phyloP scores from a whole-genome alignment of 1,139 yeast species.

The Blastobotrys aristatus region DNA sequence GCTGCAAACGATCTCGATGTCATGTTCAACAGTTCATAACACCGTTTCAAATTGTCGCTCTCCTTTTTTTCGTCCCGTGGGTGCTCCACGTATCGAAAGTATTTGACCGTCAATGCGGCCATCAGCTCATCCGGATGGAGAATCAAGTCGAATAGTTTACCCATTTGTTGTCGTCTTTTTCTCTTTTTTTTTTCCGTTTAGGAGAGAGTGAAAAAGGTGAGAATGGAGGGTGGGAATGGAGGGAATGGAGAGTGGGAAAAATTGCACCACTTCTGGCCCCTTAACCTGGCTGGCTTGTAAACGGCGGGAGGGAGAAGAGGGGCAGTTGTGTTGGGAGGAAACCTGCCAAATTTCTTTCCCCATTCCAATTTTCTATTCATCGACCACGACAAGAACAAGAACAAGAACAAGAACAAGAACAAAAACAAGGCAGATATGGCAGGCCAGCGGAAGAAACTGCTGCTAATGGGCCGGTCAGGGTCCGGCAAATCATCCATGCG shows the following conservation, averaged over 20 bases:
- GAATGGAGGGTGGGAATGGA: background rate
- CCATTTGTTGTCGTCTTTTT: slow-evolving; percentile 43
- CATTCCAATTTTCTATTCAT: too few species aligned
- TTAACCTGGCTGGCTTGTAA: background rate
- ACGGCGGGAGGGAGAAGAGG: background rate
- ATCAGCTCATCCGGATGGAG: slow-evolving; percentile 68
- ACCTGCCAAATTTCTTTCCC: too few species aligned
- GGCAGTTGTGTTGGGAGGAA: too few species aligned
- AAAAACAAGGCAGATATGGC: background rate
- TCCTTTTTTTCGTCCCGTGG: slow-evolving; percentile 46
- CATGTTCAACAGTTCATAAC: slow-evolving; percentile 59
- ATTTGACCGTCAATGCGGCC: slow-evolving; percentile 57
- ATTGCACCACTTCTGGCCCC: background rate
- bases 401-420: background rate
- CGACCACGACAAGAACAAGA: background rate
- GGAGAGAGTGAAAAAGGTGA: background rate
- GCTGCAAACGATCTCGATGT: slow-evolving; percentile 93
- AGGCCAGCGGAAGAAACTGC: slow-evolving; percentile 41
- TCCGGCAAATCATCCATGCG: slow-evolving; percentile 98
- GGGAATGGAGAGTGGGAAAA: background rate
- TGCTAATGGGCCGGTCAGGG: slow-evolving; percentile 84
- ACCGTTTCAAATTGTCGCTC: slow-evolving; percentile 49
- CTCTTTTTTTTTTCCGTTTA: background rate
- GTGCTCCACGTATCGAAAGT: slow-evolving; percentile 41
- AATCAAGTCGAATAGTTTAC: slow-evolving; percentile 57